These are phyloP conservation scores for Haplosporangium gracile DNA, from an alignment of 192 early-diverging fungal species.

Conservation along the genomic window DNA sequence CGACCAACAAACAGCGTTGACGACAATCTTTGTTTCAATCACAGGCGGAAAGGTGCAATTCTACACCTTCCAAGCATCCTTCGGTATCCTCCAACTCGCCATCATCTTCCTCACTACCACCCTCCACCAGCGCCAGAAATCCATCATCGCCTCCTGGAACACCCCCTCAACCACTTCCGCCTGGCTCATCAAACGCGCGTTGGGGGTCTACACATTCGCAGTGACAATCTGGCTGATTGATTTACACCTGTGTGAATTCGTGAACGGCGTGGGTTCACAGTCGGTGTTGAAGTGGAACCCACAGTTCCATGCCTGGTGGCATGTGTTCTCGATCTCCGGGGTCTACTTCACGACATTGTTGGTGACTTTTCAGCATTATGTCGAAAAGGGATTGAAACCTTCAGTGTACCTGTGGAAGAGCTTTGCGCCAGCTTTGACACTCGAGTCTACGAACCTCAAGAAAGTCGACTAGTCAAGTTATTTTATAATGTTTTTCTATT, in stretches of 20 bases:
- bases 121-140: slow-evolving; percentile 31
- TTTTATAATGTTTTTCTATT: not conserved
- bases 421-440: slow-evolving; percentile 35
- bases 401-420: slow-evolving; percentile 44
- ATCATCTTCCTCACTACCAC: slow-evolving; percentile 34
- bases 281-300: slow-evolving; percentile 59
- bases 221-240: slow-evolving; percentile 53
- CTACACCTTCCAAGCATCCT: slow-evolving; percentile 54
- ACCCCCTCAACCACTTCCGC: slow-evolving; percentile 6
- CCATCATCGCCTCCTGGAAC: not conserved
- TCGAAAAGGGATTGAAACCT: slow-evolving; percentile 29
- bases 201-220: slow-evolving; percentile 41
- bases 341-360: slow-evolving; percentile 63
- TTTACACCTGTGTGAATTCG: slow-evolving; percentile 50
- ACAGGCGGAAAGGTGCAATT: slow-evolving; percentile 50
- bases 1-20: slow-evolving; percentile 33
- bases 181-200: slow-evolving; percentile 40
- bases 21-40: slow-evolving; percentile 41
- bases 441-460: not conserved
- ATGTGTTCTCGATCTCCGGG: slow-evolving; percentile 68
- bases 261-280: slow-evolving; percentile 49
- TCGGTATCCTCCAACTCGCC: slow-evolving; percentile 36
- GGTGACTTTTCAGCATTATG: slow-evolving; percentile 60
- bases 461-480: slow-evolving; percentile 4
- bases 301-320: slow-evolving; percentile 79